These are phyloP conservation scores for Cystofilobasidium bisporidii DNA, from an alignment of 768 basidiomycete genomes.

Conservation along the genomic window DNA sequence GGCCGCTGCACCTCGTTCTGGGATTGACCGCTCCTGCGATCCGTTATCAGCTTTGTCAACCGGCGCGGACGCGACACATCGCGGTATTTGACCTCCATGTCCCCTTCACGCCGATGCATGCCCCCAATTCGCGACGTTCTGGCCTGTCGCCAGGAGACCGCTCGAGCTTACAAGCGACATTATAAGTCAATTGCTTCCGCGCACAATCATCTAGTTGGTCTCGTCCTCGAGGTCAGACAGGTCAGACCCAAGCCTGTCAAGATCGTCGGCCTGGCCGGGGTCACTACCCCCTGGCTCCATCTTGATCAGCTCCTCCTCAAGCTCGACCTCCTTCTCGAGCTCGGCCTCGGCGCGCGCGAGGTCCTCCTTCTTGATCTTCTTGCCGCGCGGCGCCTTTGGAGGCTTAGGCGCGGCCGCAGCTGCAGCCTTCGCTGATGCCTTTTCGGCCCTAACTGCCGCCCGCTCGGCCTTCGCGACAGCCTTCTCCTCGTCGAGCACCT, in stretches of 20 bases:
- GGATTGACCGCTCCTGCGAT: too few species aligned
- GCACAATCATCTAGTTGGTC: background rate
- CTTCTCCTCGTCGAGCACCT: conserved; percentile 9
- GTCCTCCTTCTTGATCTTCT: conserved; percentile 2
- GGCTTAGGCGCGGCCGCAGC: background rate
- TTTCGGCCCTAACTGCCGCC: background rate
- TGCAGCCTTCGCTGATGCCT: background rate
- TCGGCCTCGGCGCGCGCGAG: background rate
- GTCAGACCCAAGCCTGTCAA: background rate
- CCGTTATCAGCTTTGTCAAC: too few species aligned
- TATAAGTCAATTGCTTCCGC: background rate
- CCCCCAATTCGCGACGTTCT: too few species aligned
- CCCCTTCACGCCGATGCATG: too few species aligned
- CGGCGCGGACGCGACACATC: too few species aligned
- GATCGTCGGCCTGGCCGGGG: background rate
- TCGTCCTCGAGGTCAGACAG: background rate
- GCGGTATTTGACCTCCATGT: too few species aligned
- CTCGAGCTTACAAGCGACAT: too few species aligned
- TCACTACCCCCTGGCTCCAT: background rate
- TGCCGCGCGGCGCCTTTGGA: background rate
- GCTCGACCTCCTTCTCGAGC: conserved; percentile 8
- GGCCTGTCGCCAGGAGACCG: too few species aligned
- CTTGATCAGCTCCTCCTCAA: background rate
- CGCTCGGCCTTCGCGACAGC: background rate
- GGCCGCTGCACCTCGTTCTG: too few species aligned